Evolutionary conservation across 768 basidiomycete species (phyloP).

Genomic region (Sistotremastrum niveocremeum): DNA sequence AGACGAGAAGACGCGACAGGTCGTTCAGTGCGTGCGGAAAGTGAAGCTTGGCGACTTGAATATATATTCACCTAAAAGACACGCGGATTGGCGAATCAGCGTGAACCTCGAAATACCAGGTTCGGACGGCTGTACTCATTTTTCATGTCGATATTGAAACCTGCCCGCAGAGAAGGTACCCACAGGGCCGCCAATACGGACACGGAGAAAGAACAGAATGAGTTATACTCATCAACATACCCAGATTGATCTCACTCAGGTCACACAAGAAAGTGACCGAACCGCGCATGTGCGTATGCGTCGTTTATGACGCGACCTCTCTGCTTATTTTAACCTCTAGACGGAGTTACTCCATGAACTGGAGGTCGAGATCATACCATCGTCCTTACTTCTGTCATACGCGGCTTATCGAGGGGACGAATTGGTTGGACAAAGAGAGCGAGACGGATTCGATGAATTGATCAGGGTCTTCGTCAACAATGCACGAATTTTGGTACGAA

Average conservation of each 20-base stretch:
- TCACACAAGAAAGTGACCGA: constrained; percentile 40
- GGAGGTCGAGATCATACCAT: constrained; percentile 74
- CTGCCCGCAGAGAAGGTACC: constrained; percentile 45
- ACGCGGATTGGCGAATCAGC: constrained; percentile 86
- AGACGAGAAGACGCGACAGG: constrained; percentile 53
- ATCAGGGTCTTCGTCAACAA: constrained; percentile 91
- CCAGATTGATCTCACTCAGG: constrained; percentile 87
- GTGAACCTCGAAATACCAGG: constrained; percentile 86
- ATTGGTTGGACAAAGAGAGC: constrained; percentile 45
- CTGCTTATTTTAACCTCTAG: constrained; percentile 19
- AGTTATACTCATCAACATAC: constrained; percentile 93
- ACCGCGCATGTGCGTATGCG: constrained; percentile 33
- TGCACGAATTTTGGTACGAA: constrained; percentile 75
- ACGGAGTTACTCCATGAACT: constrained; percentile 67
- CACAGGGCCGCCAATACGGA: constrained; percentile 42
- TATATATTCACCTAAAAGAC: constrained; percentile 66
- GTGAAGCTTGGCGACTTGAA: constrained; percentile 78
- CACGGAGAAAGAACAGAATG: constrained; percentile 77
- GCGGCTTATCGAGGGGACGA: constrained; percentile 57
- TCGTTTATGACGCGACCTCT: neutral
- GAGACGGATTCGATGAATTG: constrained; percentile 76
- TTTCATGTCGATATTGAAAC: neutral
- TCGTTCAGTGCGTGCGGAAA: constrained; percentile 65
- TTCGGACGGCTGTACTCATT: constrained; percentile 23
- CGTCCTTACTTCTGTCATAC: constrained; percentile 55